Conservation (phyloP, 495 filamentous ascomycete species). For the Xylaria flabelliformis region DNA sequence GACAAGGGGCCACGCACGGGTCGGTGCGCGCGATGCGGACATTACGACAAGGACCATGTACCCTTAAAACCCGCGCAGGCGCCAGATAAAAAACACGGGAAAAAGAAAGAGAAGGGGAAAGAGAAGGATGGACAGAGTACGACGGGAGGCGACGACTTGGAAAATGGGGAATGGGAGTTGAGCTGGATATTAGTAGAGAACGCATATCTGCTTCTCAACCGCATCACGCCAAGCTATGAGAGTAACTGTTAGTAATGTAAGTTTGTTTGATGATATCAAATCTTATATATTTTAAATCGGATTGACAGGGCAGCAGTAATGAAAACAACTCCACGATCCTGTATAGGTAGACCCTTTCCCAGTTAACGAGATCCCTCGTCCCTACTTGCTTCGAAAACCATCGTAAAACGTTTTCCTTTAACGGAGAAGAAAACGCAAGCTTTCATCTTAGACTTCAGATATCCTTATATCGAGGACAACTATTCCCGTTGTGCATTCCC, state of each 20-base stretch:
- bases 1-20: conserved; percentile 13
- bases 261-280: not conserved
- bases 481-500: not conserved
- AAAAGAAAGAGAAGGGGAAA: not conserved
- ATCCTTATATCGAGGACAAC: not conserved
- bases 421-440: not conserved
- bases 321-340: not conserved
- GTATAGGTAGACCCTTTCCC: not conserved
- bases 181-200: conserved; percentile 22
- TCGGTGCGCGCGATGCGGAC: conserved; percentile 4
- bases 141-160: not conserved
- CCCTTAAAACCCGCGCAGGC: not conserved
- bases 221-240: not conserved
- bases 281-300: not conserved
- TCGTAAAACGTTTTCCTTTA: not conserved
- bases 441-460: not conserved
- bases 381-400: not conserved
- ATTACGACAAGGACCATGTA: not conserved
- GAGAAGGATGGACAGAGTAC: no score
- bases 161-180: conserved; percentile 2
- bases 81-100: not conserved
- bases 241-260: not conserved
- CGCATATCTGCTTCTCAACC: conserved; percentile 1
- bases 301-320: not conserved
- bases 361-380: not conserved